Conservation (phyloP, 139 green algal species). For the Chlorella sp. region DNA sequence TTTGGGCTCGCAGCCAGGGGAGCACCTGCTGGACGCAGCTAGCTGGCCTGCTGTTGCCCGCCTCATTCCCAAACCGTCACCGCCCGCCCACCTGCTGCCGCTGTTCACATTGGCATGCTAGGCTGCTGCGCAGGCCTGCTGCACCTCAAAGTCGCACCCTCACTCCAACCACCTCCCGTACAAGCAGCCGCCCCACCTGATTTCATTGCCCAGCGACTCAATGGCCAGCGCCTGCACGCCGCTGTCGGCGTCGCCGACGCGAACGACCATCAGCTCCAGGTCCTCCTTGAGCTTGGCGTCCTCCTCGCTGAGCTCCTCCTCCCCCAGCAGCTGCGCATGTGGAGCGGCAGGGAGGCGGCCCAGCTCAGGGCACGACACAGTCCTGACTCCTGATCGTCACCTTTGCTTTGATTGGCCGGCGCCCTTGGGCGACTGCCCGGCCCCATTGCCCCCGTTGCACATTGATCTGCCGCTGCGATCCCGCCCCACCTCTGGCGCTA, state of each 20-base stretch:
- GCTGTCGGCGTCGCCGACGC: slow-evolving; percentile 63
- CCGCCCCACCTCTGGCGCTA: neutral
- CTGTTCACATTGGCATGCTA: too few species aligned
- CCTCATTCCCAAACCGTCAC: too few species aligned
- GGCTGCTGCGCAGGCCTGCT: neutral
- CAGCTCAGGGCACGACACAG: neutral
- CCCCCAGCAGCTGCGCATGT: slow-evolving; percentile 28
- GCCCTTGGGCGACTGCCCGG: neutral
- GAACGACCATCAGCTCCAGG: slow-evolving; percentile 92
- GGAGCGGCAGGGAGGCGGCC: neutral
- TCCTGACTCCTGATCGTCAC: neutral
- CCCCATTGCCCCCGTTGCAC: neutral
- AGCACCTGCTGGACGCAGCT: too few species aligned
- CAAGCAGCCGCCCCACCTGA: slow-evolving; percentile 30
- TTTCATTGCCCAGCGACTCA: slow-evolving; percentile 70
- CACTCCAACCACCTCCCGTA: neutral
- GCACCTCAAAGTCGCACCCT: neutral
- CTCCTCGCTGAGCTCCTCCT: slow-evolving; percentile 90
- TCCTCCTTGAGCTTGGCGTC: slow-evolving; percentile 90
- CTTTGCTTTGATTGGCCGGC: too few species aligned
- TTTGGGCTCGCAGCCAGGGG: too few species aligned
- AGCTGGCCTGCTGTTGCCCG: too few species aligned
- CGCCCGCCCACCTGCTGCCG: too few species aligned
- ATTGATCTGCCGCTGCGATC: neutral
- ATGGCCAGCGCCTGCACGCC: slow-evolving; percentile 80